phyloP scores from a whole-genome alignment of 75 land plant species.

The Pinus tabuliformis region DNA sequence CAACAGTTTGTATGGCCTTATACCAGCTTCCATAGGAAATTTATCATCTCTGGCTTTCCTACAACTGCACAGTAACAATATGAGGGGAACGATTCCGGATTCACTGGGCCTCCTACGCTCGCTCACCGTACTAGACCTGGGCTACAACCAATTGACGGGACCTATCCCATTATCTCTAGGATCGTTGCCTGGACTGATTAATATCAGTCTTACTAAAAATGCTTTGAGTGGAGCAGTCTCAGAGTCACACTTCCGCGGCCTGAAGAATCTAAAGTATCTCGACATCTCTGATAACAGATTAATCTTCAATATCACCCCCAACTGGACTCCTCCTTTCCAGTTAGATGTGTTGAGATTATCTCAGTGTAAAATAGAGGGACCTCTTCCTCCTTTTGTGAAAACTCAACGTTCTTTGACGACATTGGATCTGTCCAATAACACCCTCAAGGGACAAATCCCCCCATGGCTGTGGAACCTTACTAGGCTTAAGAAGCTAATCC shows the following conservation, averaged over 20 bases:
- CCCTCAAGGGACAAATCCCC: conserved; percentile 2
- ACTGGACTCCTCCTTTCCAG: neutral
- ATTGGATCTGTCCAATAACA: neutral
- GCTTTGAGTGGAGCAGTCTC: neutral
- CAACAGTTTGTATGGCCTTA: conserved; percentile 12
- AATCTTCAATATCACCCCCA: neutral
- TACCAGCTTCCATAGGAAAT: conserved; percentile 23
- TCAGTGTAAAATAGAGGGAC: neutral
- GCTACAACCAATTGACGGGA: conserved; percentile 55
- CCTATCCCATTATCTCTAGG: conserved; percentile 50
- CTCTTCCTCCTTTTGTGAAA: neutral
- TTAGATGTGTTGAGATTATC: neutral
- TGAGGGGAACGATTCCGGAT: conserved; percentile 43
- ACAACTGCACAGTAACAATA: conserved; percentile 43
- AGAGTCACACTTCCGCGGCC: neutral
- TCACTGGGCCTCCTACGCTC: conserved; percentile 42
- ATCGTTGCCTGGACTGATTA: conserved; percentile 8
- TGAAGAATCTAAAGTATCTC: neutral
- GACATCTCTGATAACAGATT: neutral
- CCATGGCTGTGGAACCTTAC: neutral
- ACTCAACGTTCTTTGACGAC: neutral
- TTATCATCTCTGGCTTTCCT: conserved; percentile 7
- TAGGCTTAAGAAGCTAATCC: neutral
- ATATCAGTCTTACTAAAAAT: neutral
- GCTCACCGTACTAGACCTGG: conserved; percentile 44